A percentile compares a stretch with the other conserved stretches of the same genome.
These are phyloP conservation scores for Aspergillus nomiae DNA, from an alignment of 2,329 filamentous ascomycete genomes.

Conservation along the genomic window DNA sequence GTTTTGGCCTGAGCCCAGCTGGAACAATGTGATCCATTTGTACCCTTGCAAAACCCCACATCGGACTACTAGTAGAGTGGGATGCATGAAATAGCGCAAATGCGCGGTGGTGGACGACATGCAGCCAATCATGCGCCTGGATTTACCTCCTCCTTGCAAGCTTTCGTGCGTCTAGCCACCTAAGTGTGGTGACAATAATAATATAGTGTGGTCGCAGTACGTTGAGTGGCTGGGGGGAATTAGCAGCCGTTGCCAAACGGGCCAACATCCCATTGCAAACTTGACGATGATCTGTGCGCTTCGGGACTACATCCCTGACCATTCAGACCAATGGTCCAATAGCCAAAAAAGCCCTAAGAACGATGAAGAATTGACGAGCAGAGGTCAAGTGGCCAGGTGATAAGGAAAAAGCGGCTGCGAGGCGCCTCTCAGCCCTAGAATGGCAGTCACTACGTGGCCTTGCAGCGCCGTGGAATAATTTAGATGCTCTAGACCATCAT, in stretches of 20 bases:
- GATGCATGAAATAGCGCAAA: neutral
- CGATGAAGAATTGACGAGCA: too few relatives aligned
- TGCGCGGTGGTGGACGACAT: neutral
- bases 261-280: neutral
- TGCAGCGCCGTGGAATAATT: neutral
- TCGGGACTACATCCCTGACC: neutral
- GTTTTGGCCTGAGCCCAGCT: neutral
- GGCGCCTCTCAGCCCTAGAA: neutral
- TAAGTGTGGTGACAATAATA: too few relatives aligned
- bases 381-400: too few relatives aligned
- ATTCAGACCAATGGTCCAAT: neutral
- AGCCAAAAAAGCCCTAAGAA: too few relatives aligned
- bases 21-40: neutral
- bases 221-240: neutral
- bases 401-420: neutral
- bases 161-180: too few relatives aligned
- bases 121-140: neutral
- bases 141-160: neutral
- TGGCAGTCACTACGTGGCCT: neutral
- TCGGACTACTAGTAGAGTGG: neutral
- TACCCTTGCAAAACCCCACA: neutral
- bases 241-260: neutral
- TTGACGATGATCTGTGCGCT: neutral
- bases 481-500: neutral
- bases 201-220: neutral